Evolutionary conservation across 768 basidiomycete species (phyloP).

Genomic region (Termitomyces sp.): DNA sequence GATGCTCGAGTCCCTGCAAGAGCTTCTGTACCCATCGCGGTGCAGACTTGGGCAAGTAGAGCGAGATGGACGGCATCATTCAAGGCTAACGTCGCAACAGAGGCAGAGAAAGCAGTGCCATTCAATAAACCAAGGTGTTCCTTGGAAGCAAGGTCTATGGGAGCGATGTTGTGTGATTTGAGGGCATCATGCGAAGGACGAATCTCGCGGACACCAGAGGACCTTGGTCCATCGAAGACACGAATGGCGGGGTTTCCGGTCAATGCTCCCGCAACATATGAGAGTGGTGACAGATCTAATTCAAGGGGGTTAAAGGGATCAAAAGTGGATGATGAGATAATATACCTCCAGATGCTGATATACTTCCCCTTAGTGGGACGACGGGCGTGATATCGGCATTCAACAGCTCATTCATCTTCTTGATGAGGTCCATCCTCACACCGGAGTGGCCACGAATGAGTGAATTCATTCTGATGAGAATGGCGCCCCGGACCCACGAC

Average conservation of each 20-base stretch:
- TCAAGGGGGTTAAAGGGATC: not conserved
- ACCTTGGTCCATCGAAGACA: conserved; percentile 54
- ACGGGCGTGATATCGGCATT: conserved; percentile 70
- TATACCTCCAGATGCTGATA: conserved; percentile 78
- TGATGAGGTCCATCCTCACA: conserved; percentile 74
- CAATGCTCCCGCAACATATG: conserved; percentile 78
- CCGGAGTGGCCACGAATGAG: conserved; percentile 87
- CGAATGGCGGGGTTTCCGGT: conserved; percentile 79
- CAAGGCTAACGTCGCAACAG: conserved; percentile 71
- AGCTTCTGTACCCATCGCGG: conserved; percentile 83
- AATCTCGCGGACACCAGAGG: conserved; percentile 46
- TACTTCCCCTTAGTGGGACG: conserved; percentile 79
- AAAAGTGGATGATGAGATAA: conserved; percentile 4
- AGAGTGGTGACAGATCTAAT: conserved; percentile 72
- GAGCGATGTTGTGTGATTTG: conserved; percentile 52
- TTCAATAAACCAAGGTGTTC: conserved; percentile 82
- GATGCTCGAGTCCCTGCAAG: conserved; percentile 69
- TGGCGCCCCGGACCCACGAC: conserved; percentile 85
- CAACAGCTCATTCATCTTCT: conserved; percentile 74
- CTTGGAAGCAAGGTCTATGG: conserved; percentile 67
- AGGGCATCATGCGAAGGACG: conserved; percentile 57
- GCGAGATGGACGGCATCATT: conserved; percentile 68
- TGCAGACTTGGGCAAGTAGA: conserved; percentile 66
- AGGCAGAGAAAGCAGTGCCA: conserved; percentile 82
- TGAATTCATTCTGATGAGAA: conserved; percentile 85